Evolutionary conservation across 148 eudicot genomes (phyloP).

Genomic region (Nyssa sinensis): DNA sequence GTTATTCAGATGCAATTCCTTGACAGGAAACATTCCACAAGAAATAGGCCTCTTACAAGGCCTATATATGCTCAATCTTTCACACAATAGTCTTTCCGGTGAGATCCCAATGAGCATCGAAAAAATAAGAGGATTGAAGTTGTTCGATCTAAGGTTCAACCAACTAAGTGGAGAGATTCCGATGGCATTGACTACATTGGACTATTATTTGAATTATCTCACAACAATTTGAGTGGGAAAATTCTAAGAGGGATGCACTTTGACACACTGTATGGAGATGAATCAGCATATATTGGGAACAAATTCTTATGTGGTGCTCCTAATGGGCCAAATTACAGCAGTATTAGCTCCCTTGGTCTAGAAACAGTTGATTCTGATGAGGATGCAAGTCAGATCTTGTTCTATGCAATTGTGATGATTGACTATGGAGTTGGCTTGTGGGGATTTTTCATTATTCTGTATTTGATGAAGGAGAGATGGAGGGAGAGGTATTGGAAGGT

Average conservation of each 20-base stretch:
- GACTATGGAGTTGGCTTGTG: neutral
- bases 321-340: neutral
- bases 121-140: neutral
- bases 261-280: too few relatives aligned
- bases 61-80: too few relatives aligned
- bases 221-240: conserved; percentile 9
- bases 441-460: neutral
- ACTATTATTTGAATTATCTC: neutral
- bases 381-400: neutral
- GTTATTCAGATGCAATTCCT: neutral
- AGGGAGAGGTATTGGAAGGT: neutral
- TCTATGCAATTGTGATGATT: neutral
- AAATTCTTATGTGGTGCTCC: too few relatives aligned
- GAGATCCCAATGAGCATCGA: conserved; percentile 3
- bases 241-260: too few relatives aligned
- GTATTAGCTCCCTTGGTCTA: neutral
- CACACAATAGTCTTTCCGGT: neutral
- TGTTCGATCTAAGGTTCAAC: neutral
- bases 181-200: neutral
- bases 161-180: neutral
- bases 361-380: neutral
- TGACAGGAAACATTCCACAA: neutral
- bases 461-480: neutral
- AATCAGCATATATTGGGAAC: too few relatives aligned
- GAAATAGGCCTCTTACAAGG: neutral